Base-by-base conservation (phyloP, 805 yeast species). In the Millerozyma miso region DNA sequence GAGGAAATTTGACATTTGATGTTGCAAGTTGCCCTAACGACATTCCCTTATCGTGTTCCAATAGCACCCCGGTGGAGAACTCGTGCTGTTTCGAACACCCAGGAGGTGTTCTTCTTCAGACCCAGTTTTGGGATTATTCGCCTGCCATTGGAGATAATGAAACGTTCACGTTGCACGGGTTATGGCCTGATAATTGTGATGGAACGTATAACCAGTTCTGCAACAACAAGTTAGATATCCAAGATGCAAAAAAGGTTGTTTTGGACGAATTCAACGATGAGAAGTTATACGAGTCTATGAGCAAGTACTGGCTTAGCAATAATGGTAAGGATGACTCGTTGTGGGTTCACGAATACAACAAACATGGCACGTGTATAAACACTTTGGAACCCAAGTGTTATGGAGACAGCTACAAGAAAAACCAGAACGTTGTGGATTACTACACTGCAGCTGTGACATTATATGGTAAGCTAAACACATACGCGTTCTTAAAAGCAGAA, bases 11-110 rank as follows among this genome's bases (percentile, higher is more conserved):
- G 10, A 23, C 29, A 23, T 23, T 23, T 23, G 29, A 13, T 19
- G 19, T 10, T 34, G 18, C n/a, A 10, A 37, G 19, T 16, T 83
- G 89, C 54, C 87, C 89, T 1, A 50, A 65, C 2, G 75, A 79
- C 49, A 45, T 71, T 1, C 90, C 91, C 1, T 57, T 76, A 31
- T 74, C 86, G 5, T 85, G 93, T 54, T 55, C 74, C 15, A 81
- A 82, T 51, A 56, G 69, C 4, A 74, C 85, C 0, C 71, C 67
- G 2, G 69, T 79, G 2, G 65, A 60, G 0, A 81, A 88, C 59
- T 58, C 59, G 4, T 70, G 75, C 45, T 70, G 74, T 42, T 70
- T 69, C 48, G 75, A 70, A 42, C 50, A 56, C 31, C 69, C 70
- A 12, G 62, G 65, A 7, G 75, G 75, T 1, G 56, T 68, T 16